Evolutionary conservation across 495 filamentous ascomycete species (phyloP), one percentile per base, ranked within the genome.

Genomic region (Podospora comata): DNA sequence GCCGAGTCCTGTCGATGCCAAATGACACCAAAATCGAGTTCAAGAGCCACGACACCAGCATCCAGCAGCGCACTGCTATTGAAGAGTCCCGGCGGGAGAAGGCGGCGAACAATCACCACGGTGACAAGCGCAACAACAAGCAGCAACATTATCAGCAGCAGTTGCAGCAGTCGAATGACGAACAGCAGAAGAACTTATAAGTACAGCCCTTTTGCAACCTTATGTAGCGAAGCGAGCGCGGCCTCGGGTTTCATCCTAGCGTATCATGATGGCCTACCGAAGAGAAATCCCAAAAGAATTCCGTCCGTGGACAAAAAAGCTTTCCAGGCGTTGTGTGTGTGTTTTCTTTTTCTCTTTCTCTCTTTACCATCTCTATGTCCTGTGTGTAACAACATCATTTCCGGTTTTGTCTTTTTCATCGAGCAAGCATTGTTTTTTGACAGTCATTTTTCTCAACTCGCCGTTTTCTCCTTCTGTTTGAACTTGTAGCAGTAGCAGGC

Each of bases 21-120:
- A 74, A 85, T 19, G 94, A 96, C 74, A 99, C 95, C 60, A 92
- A 90, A 71, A 88, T 99, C 65, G 87, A 94, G 68, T 99, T 92
- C 90, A 96, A 96, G 82, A 93, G 90, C 74, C 95, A 99, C 74
- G 94, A 90, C 67, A 81, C 84, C 19, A 92, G 90, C 78, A 92
- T 94, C 70, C 89, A 90, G 68, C 91, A 94, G 76, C 88, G 91
- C 65, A 90, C 86, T 13, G 89, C 89, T 28, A 92, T 93, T 65
- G 91, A 94, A 75, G 90, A 93, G 74, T 89, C 90, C 65, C 90
- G 91, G 68, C 90, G 92, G 62, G 91, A 93, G 67, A 93, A 93
- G 75, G 80, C 84, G 16, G 79, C 83, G 34, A 80, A 83, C 44
- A 75, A 83, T 68, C 70, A 84, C 60, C 80, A 83, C 68, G 68